Evolutionary conservation across 2,329 filamentous ascomycete species (phyloP), one percentile per base, ranked within the genome.

Genomic region (Colletotrichum lini): DNA sequence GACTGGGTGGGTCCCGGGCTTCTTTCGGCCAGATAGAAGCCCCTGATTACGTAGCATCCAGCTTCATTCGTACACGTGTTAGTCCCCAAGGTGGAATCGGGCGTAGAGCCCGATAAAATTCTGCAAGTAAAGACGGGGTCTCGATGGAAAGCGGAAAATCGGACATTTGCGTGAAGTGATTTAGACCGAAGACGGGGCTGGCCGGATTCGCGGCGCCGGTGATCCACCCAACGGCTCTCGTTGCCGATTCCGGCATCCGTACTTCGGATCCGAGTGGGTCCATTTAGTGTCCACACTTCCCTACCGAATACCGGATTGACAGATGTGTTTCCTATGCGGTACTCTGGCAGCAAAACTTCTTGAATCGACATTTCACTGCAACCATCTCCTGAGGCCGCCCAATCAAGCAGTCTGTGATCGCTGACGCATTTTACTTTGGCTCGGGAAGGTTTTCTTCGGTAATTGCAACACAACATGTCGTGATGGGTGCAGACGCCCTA

Each of bases 1-100:
- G 26, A 40, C 64, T 47, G 26, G 52, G 58, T 68, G 53, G 69
- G 30, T 54, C 65, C 64, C 40, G 58, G 65, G 18, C 53, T 35
- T 44, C 47, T 59, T 38, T 58, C 47, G 65, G 65, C 69, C 65
- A 72, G n/a, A 58, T 42, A 47, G 40, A 54, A 53, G 18, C 45
- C 47, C 58, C 58, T 63, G 59, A 61, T 70, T 70, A 70, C 67
- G 58, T 58, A 52, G 23, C 50, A 44, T 53, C 56, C 53, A 54
- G 54, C 38, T 44, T 59, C 58, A 71, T 68, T 71, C 52, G 64
- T 54, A 68, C 68, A 63, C 45, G 40, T 68, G 8, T 10, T 9
- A 10, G 15, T 47, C 15, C 21, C 21, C 12, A 2, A 21, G 13
- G n/a, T 13, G 30, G 58, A 26, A 9, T 61, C 21, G 12, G n/a